Base-by-base conservation (phyloP, 805 yeast genomes). In the Sungouiella blattae region DNA sequence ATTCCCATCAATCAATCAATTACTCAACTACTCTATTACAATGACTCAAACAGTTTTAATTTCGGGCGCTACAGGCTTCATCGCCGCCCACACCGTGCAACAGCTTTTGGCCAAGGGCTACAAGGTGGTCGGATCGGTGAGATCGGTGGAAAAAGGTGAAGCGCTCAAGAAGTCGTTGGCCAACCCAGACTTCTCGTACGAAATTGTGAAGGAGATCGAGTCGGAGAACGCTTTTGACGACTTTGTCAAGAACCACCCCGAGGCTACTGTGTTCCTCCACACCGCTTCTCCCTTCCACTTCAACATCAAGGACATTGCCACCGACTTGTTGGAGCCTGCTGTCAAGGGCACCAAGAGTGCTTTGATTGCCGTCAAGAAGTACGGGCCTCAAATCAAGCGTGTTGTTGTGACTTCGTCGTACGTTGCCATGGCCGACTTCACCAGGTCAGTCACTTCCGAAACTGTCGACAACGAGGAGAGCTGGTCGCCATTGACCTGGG, bases 381-480 rank as follows among this genome's bases (percentile, higher is more conserved):
- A 16, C 18, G 37, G 37, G 9, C 27, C 27, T n/a, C 27, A 33
- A 16, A 28, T 33, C 27, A 33, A 28, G 24, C 27, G 26, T 16
- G 37, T 33, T 4, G 32, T 33, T 12, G 14, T 33, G 7, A 33
- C 37, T 11, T 33, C 37, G 11, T 33, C 37, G 6, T 21, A 18
- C 14, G 33, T 28, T 8, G 29, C 37, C 17, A n/a, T 29, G 17
- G 28, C 26, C 26, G 28, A 26, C 28, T 18, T 15, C 8, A 58
- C 31, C 58, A 65, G 50, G 61, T 4, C 60, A 62, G 6, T 52
- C 58, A 32, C 67, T 38, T 57, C 58, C 2, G 47, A 50, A 6
- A 57, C 59, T 24, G 23, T 17, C 11, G 11, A 12, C 41, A 65
- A 64, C 21, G 81, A 76, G 46, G 59, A 60, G 11, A 43, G 35